Evolutionary conservation across 768 basidiomycete species (phyloP).

Genomic region (Psilocybe sp.): DNA sequence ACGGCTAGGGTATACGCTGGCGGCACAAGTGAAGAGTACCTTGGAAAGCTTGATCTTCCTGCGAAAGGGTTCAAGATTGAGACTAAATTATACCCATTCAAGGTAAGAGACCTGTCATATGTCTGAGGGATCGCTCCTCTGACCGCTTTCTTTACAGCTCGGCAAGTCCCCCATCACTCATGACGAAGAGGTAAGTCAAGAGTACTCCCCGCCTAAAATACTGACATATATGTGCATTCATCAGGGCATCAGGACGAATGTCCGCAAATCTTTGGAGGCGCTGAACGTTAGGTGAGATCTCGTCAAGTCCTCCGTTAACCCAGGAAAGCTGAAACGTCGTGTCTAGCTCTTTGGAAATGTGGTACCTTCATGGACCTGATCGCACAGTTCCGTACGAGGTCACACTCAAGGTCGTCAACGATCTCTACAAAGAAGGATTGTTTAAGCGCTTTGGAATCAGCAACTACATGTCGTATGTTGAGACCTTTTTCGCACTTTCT

Average conservation of each 20-base stretch:
- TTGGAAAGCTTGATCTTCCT: constrained; percentile 45
- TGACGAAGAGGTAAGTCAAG: constrained; percentile 26
- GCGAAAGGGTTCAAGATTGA: constrained; percentile 52
- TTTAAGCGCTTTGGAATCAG: constrained; percentile 66
- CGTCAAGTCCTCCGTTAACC: constrained; percentile 9
- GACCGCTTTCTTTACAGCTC: background rate
- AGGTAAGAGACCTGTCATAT: constrained; percentile 11
- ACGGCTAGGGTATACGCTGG: constrained; percentile 48
- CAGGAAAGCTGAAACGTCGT: background rate
- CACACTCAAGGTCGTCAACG: constrained; percentile 50
- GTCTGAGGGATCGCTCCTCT: background rate
- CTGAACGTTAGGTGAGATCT: constrained; percentile 42
- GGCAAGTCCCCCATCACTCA: constrained; percentile 22
- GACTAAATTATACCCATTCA: constrained; percentile 54
- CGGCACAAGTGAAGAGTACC: constrained; percentile 55
- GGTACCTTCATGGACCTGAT: constrained; percentile 66
- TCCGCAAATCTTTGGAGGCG: constrained; percentile 42
- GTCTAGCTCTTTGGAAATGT: constrained; percentile 43
- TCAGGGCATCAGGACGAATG: constrained; percentile 42
- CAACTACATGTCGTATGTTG: constrained; percentile 50
- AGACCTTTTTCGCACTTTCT: background rate
- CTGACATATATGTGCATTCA: constrained; percentile 28
- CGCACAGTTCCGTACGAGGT: constrained; percentile 54
- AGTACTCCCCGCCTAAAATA: background rate
- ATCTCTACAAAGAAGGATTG: constrained; percentile 53